Base-by-base conservation (phyloP, 129 eudicot genomes). In the Smallanthus sonchifolius region DNA sequence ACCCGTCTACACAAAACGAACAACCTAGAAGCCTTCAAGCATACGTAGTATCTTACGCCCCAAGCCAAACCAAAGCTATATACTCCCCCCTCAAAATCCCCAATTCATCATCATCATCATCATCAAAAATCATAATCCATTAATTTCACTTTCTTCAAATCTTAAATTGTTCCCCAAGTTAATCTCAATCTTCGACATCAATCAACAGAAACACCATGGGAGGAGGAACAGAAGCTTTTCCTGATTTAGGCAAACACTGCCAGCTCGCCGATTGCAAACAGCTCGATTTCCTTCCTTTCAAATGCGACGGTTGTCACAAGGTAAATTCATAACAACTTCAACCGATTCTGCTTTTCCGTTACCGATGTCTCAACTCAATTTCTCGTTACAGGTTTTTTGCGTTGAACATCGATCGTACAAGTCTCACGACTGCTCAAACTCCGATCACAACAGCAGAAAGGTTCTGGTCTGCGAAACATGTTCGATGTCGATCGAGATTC, bases 161-260 rank as follows among this genome's bases (percentile, higher is more conserved):
- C 0, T 30, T 65, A 65, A 72, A 40, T 71, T 78, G 72, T 48
- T 71, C 34, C n/a, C 68, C 65, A 52, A 75, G 69, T 34, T 74
- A 45, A 74, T 17, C 48, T 17, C 4, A 24, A 54, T 47, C 24
- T 47, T 20, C 2, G 34, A 36, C 11, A 48, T 36, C 19, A 20
- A 35, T 15, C 6, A 55, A 15, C 2, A n/a, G 9, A 75, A 44
- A 52, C 34, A 73, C 56, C 70, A 91, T 91, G 99, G 84, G 57
- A 75, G 96, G 96, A 79, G 97, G 96, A 82, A 89, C 98, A 20
- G 96, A 89, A 84, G 96, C 92, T 79, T 87, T 86, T 80, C 96
- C 97, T 11, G 96, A 93, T 40, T 71, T 93, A 48, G 98, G 98
- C 69, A 74, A 72, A 19, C 96, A 93, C 40, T 90, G 98, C 43